phyloP scores from a whole-genome alignment of 1,284 basidiomycete species.

The Irpex rosettiformis region DNA sequence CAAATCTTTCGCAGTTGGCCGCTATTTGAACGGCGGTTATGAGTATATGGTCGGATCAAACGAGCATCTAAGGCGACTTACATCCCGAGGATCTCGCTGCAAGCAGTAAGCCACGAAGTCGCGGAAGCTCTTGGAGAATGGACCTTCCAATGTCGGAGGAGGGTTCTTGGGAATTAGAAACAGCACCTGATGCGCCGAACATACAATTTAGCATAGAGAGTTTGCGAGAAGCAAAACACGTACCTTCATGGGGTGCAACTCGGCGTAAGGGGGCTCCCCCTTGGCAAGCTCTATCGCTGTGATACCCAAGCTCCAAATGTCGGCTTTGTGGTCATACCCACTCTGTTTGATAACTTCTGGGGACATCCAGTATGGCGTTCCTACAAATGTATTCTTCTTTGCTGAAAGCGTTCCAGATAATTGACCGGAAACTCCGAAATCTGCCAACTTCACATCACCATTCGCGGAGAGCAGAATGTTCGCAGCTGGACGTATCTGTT shows the following conservation, averaged over 20 bases:
- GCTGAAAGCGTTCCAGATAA: constrained; percentile 91
- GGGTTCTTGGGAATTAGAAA: constrained; percentile 98
- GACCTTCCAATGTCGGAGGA: constrained; percentile 84
- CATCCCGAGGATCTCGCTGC: constrained; percentile 90
- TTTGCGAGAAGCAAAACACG: constrained; percentile 8
- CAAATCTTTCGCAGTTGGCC: constrained; percentile 91
- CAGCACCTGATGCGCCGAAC: constrained; percentile 59
- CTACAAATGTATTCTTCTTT: constrained; percentile 99
- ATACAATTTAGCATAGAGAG: background rate
- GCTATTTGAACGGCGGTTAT: constrained; percentile 41
- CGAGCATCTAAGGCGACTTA: constrained; percentile 35
- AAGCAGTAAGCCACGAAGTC: constrained; percentile 94
- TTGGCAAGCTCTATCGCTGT: constrained; percentile 97
- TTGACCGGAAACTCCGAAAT: constrained; percentile 99
- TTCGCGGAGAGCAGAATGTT: constrained; percentile 92
- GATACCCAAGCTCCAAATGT: constrained; percentile 97
- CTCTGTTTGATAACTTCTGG: constrained; percentile 99
- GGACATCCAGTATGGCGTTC: constrained; percentile 99
- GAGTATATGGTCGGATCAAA: background rate
- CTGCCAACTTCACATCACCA: constrained; percentile 98
- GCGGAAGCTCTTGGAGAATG: constrained; percentile 89
- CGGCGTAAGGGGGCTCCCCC: constrained; percentile 97
- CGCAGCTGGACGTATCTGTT: constrained; percentile 55
- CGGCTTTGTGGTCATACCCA: constrained; percentile 98
- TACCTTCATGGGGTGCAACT: constrained; percentile 98